Evolutionary conservation across 176 grass and related monocot species (phyloP).

Genomic region (Dactylis glomerata): DNA sequence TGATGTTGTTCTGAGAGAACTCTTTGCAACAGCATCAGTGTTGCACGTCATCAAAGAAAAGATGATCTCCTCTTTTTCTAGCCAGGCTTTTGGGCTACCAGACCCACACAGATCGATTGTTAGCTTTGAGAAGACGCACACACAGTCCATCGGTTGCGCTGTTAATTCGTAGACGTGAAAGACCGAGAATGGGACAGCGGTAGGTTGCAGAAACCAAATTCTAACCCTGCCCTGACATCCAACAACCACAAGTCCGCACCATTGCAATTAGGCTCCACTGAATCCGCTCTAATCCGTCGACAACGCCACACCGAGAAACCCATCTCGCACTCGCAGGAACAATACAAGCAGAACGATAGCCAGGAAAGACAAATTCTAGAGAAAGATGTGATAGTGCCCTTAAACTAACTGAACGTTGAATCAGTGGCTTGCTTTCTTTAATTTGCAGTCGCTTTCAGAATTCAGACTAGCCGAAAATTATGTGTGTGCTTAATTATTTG

Average conservation of each 20-base stretch:
- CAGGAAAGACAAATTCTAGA: background rate
- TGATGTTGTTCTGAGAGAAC: background rate
- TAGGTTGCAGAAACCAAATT: background rate
- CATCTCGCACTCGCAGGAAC: background rate
- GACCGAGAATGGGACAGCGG: background rate
- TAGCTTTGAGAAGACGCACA: constrained; percentile 32
- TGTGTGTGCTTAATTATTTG: background rate
- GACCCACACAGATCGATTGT: background rate
- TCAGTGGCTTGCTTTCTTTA: background rate
- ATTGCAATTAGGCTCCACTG: background rate
- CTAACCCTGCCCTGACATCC: constrained; percentile 24
- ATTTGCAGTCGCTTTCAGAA: background rate
- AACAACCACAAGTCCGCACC: constrained; percentile 19
- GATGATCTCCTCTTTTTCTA: background rate
- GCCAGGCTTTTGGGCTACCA: background rate
- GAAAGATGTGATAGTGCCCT: background rate
- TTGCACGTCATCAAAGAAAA: background rate
- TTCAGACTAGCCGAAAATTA: background rate
- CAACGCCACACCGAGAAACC: background rate
- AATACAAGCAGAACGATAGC: background rate
- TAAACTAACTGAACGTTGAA: background rate
- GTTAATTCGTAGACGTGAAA: background rate
- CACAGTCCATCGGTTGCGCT: background rate
- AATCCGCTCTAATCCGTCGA: background rate
- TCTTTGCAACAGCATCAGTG: background rate